Conservation (phyloP, 2,329 filamentous ascomycete species). For the Aureobasidium melanogenum region DNA sequence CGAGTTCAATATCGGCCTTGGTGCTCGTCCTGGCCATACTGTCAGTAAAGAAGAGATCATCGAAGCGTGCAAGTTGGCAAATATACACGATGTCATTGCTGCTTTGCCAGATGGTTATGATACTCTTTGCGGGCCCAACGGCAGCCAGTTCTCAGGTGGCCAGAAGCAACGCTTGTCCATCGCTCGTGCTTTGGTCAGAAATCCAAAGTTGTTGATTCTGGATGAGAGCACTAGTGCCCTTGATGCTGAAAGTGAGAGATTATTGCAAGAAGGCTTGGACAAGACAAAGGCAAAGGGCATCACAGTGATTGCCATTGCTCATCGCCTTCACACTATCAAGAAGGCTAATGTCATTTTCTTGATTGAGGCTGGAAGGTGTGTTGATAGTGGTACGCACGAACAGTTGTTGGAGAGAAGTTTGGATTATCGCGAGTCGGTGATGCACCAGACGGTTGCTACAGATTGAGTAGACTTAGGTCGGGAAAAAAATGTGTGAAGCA, state of each 20-base stretch:
- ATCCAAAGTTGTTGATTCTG: constrained; percentile 32
- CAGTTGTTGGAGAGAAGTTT: constrained; percentile 36
- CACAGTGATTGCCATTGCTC: constrained; percentile 38
- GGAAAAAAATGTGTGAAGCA: not conserved
- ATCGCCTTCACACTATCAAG: constrained; percentile 33
- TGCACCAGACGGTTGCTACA: constrained; percentile 18
- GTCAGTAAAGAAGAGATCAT: constrained; percentile 54
- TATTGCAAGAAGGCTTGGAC: constrained; percentile 33
- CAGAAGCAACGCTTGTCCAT: constrained; percentile 36
- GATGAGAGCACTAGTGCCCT: constrained; percentile 37
- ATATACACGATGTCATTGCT: constrained; percentile 61
- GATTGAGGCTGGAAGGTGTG: constrained; percentile 40
- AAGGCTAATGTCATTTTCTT: constrained; percentile 36
- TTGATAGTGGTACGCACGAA: constrained; percentile 41
- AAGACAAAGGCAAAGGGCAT: constrained; percentile 19
- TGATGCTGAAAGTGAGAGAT: constrained; percentile 34
- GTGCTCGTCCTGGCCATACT: constrained; percentile 44
- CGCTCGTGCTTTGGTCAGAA: constrained; percentile 34
- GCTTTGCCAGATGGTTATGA: constrained; percentile 56
- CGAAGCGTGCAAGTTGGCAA: constrained; percentile 57
- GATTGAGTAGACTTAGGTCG: not conserved
- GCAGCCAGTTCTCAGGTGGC: constrained; percentile 34
- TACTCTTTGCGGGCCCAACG: constrained; percentile 40
- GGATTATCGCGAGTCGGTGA: constrained; percentile 18
- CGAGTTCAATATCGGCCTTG: constrained; percentile 30